Evolutionary conservation across 805 yeast genomes (phyloP), one percentile per base, ranked within the genome.

Genomic region (Lachancea kluyveri): DNA sequence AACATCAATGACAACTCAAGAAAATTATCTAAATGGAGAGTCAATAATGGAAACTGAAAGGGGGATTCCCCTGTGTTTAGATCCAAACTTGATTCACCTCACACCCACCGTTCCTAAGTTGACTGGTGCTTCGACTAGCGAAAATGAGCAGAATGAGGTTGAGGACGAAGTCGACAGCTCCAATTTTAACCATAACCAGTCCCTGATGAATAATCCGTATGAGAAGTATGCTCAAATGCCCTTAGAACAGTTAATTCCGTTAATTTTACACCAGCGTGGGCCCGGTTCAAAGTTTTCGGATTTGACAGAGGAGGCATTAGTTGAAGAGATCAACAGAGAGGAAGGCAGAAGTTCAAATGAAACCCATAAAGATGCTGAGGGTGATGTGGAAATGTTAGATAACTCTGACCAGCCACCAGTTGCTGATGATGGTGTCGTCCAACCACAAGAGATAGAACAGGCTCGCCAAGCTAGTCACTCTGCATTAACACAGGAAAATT

Each of bases 251-350:
- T 50, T 79, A 21, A 72, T 79, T 16, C 81, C 81, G 4, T 59
- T 73, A 23, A 74, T 79, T 19, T 60, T 78, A 25, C 58, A 59
- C 18, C 78, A 77, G 42, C 56, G 74, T 19, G 74, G 77, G n/a
- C 63, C 78, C 4, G 49, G 49, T 8, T 40, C 41, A 16, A 47
- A 43, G 25, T 78, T 79, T 41, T 47, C 68, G 6, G 64, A 72
- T 36, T 50, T 79, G 2, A 67, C 78, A 1, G 86, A 79, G 46
- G 73, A 68, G 3, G 57, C 58, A 4, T 43, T 79, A 2, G 30
- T 44, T 7, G 54, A 65, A 19, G 79, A 77, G 45, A 65, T 74
- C 24, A 57, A 45, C 9, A 21, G 21, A 9, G 41, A 39, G 8
- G 34, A 37, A 16, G 33, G 31, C 20, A 30, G 21, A 12, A 22